A percentile compares a stretch with the other conserved stretches of the same genome.
Conservation (phyloP, 2,329 filamentous ascomycete species). For the Orbilia javanica region DNA sequence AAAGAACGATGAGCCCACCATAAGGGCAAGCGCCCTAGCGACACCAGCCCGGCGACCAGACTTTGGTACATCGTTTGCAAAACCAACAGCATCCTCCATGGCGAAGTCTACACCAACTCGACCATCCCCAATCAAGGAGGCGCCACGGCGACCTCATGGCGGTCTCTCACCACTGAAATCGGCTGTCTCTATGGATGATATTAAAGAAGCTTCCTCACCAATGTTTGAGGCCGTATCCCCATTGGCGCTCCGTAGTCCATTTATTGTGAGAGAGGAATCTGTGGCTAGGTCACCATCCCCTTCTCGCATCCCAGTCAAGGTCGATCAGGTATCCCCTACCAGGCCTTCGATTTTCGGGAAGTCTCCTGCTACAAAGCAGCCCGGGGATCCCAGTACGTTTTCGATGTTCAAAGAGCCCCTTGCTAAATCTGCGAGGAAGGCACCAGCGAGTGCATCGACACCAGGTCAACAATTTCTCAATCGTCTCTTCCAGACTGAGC, state of each 20-base stretch:
- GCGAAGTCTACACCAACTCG: slow-evolving; percentile 34
- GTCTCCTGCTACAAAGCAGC: not conserved
- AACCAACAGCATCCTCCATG: slow-evolving; percentile 39
- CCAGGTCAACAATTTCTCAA: not conserved
- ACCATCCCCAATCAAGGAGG: slow-evolving; percentile 45
- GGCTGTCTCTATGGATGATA: slow-evolving; percentile 31
- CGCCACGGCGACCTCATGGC: slow-evolving; percentile 30
- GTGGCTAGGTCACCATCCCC: not conserved
- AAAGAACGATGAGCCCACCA: not conserved
- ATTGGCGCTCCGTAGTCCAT: not conserved
- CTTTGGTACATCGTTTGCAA: slow-evolving; percentile 28
- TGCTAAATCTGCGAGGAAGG: not conserved
- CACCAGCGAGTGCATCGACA: not conserved
- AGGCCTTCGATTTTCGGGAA: not conserved
- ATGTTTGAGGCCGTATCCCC: not conserved
- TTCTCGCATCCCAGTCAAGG: slow-evolving; percentile 12
- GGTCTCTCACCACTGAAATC: slow-evolving; percentile 44
- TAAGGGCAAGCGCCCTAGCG: slow-evolving; percentile 8
- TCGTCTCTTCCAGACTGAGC: slow-evolving; percentile 17
- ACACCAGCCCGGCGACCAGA: slow-evolving; percentile 27
- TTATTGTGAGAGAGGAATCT: not conserved
- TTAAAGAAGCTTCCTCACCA: slow-evolving; percentile 30
- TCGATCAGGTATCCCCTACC: not conserved
- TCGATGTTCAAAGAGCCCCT: not conserved
- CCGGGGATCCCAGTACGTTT: not conserved